phyloP scores from a whole-genome alignment of 306 rosid species.

The Vachellia collinsii region DNA sequence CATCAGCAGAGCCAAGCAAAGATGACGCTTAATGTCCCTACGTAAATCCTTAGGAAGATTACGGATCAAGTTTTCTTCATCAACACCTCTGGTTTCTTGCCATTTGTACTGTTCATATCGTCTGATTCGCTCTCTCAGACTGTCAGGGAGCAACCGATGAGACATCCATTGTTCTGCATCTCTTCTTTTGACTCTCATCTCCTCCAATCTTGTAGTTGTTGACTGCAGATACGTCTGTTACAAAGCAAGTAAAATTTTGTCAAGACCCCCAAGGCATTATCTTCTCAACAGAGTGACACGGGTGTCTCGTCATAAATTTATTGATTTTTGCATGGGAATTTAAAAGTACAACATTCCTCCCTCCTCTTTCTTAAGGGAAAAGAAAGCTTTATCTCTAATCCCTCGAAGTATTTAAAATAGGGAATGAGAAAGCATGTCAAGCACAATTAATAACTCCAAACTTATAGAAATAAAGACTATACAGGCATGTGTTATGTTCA shows the following conservation, averaged over 20 bases:
- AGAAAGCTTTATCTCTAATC: no score
- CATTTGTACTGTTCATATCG: conserved; percentile 91
- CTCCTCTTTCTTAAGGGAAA: no score
- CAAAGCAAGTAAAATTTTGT: conserved; percentile 34
- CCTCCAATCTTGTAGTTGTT: conserved; percentile 86
- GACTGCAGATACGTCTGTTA: conserved; percentile 89
- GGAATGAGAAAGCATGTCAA: no score
- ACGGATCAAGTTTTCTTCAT: conserved; percentile 71
- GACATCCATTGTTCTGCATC: conserved; percentile 99
- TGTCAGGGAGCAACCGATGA: conserved; percentile 89
- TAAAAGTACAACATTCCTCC: no score
- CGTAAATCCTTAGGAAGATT: conserved; percentile 92
- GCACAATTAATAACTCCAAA: no score
- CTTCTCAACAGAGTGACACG: not conserved
- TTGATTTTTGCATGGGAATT: no score
- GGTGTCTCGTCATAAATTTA: no score
- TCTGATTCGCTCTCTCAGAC: conserved; percentile 82
- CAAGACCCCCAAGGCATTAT: conserved; percentile 27
- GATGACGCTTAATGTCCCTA: conserved; percentile 95
- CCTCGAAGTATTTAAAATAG: no score
- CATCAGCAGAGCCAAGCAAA: conserved; percentile 89
- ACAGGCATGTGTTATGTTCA: no score
- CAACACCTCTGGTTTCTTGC: conserved; percentile 98
- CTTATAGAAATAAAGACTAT: no score
- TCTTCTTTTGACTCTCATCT: conserved; percentile 94